phyloP scores from a whole-genome alignment of 2,329 filamentous ascomycete genomes.

The Cercospora nicotianae region DNA sequence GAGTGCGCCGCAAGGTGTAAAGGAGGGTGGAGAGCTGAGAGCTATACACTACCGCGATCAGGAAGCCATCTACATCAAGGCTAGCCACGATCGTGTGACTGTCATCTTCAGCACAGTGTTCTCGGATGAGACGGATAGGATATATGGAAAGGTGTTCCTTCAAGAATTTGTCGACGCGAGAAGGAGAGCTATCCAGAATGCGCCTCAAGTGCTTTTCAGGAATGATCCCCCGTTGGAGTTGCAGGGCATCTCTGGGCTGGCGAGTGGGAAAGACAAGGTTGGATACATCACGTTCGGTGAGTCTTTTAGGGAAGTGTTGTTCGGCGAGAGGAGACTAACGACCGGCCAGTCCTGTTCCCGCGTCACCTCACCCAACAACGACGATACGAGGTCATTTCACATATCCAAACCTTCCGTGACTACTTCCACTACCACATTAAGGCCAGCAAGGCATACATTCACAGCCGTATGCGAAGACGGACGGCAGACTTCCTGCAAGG shows the following conservation, averaged over 20 bases:
- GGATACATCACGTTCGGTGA: conserved; percentile 98
- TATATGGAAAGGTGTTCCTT: conserved; percentile 97
- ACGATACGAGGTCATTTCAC: conserved; percentile 92
- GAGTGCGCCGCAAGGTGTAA: conserved; percentile 85
- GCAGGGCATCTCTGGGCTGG: conserved; percentile 80
- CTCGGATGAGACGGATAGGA: conserved; percentile 92
- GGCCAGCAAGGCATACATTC: conserved; percentile 98
- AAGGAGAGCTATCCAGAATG: conserved; percentile 93
- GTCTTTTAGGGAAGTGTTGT: conserved; percentile 26
- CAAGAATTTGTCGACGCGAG: conserved; percentile 98
- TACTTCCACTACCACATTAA: conserved; percentile 99
- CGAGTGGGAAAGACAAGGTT: conserved; percentile 76
- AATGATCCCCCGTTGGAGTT: conserved; percentile 93
- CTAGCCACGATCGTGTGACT: conserved; percentile 93
- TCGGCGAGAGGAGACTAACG: conserved; percentile 7
- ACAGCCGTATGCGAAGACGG: conserved; percentile 94
- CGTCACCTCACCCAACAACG: conserved; percentile 88
- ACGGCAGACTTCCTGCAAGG: conserved; percentile 98
- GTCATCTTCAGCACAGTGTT: conserved; percentile 99
- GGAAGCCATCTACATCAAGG: conserved; percentile 98
- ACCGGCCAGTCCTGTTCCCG: conserved; percentile 77
- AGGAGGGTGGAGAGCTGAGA: conserved; percentile 89
- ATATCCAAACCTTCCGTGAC: conserved; percentile 99
- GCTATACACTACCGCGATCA: conserved; percentile 98
- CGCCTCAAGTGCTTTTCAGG: conserved; percentile 93